A percentile compares a stretch with the other conserved stretches of the same genome.
These are phyloP conservation scores for Boletus insuetus DNA, from an alignment of 768 basidiomycete genomes.

Conservation along the genomic window DNA sequence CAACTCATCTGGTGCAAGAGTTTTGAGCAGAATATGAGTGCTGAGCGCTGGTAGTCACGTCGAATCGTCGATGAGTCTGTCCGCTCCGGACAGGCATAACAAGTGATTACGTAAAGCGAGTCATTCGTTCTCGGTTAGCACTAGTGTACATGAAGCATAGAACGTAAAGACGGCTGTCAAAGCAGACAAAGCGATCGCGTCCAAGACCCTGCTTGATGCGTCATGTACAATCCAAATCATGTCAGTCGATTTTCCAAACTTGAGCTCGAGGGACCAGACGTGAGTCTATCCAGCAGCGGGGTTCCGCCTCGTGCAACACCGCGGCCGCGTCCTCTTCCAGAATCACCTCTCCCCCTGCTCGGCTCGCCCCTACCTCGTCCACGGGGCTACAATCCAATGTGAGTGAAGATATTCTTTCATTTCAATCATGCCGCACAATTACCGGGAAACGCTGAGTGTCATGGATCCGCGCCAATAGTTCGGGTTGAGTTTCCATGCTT, in stretches of 20 bases:
- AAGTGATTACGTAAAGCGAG: slow-evolving; percentile 17
- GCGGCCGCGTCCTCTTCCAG: slow-evolving; percentile 22
- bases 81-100: too few species aligned
- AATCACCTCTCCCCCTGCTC: slow-evolving; percentile 19
- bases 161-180: background rate
- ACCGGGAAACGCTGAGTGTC: slow-evolving; percentile 21
- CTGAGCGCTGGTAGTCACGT: background rate
- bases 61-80: background rate
- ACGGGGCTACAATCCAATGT: slow-evolving; percentile 15
- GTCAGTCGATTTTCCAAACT: slow-evolving; percentile 21
- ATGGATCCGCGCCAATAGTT: slow-evolving; percentile 27
- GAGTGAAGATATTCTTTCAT: background rate
- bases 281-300: slow-evolving; percentile 17
- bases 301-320: slow-evolving; percentile 16
- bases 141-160: background rate
- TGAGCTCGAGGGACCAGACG: background rate
- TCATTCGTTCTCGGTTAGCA: too few species aligned
- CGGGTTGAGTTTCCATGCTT: slow-evolving; percentile 10
- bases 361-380: slow-evolving; percentile 22
- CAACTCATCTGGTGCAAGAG: slow-evolving; percentile 43
- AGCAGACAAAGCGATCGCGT: background rate
- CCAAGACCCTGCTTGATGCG: background rate
- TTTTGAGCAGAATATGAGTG: background rate
- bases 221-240: slow-evolving; percentile 2
- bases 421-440: background rate